phyloP scores from a whole-genome alignment of 2,329 filamentous ascomycete species.

The Paecilomyces fulvus region DNA sequence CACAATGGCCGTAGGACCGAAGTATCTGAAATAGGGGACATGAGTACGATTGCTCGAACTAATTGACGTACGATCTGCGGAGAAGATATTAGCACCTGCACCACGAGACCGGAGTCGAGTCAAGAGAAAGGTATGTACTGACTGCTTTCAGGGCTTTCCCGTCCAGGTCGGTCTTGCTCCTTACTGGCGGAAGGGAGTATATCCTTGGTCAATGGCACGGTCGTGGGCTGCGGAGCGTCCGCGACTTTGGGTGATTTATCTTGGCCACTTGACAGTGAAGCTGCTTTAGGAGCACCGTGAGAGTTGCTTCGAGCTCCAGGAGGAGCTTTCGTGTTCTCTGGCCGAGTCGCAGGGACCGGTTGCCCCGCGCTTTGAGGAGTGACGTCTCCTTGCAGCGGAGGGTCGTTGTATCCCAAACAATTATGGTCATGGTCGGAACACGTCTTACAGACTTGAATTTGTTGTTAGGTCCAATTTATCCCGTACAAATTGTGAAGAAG shows the following conservation, averaged over 20 bases:
- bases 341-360: slow-evolving; percentile 9
- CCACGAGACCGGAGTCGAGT: background rate
- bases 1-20: slow-evolving; percentile 83
- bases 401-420: slow-evolving; percentile 59
- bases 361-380: slow-evolving; percentile 15
- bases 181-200: slow-evolving; percentile 4
- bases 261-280: slow-evolving; percentile 2
- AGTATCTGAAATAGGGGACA: slow-evolving; percentile 85
- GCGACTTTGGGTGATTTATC: slow-evolving; percentile 7
- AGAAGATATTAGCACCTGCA: background rate
- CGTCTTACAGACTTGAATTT: slow-evolving; percentile 51
- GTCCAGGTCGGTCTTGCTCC: slow-evolving; percentile 13
- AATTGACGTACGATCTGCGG: slow-evolving; percentile 28
- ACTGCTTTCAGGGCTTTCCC: slow-evolving; percentile 31
- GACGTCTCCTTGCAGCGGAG: slow-evolving; percentile 22
- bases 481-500: slow-evolving; percentile 2
- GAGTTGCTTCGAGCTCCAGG: slow-evolving; percentile 18
- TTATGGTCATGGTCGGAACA: slow-evolving; percentile 62
- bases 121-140: slow-evolving; percentile 9
- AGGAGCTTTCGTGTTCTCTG: slow-evolving; percentile 10
- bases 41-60: slow-evolving; percentile 30
- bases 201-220: slow-evolving; percentile 7
- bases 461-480: slow-evolving; percentile 4
- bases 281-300: slow-evolving; percentile 13
- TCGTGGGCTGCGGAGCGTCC: slow-evolving; percentile 9